Percentiles rank a stretch among this genome's conserved stretches.
Conservation (phyloP, 768 basidiomycete genomes). For the Naganishia vaughanmartiniae region DNA sequence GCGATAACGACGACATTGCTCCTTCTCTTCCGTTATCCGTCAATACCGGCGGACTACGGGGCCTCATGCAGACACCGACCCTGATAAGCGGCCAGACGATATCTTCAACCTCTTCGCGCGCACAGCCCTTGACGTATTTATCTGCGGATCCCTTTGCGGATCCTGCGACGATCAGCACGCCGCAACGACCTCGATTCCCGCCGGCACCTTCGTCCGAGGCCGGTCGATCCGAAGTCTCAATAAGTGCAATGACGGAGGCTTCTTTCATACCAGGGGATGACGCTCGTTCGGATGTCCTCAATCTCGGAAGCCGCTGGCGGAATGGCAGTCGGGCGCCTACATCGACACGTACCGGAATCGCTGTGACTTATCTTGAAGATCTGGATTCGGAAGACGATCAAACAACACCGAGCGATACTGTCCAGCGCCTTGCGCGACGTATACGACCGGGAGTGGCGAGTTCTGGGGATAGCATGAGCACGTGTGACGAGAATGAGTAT, state of each 20-base stretch:
- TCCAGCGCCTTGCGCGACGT: not conserved
- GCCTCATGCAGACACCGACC: not conserved
- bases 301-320: slow-evolving; percentile 9
- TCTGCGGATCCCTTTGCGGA: slow-evolving; percentile 16
- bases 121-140: not conserved
- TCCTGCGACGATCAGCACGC: not conserved
- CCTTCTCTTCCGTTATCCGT: slow-evolving; percentile 8
- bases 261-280: slow-evolving; percentile 19
- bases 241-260: slow-evolving; percentile 1
- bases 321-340: not conserved
- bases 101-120: not conserved
- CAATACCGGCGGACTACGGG: not conserved
- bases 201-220: not conserved
- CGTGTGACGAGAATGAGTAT: slow-evolving; percentile 18
- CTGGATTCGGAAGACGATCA: slow-evolving; percentile 12
- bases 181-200: not conserved
- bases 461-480: slow-evolving; percentile 1
- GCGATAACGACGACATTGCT: slow-evolving; percentile 1
- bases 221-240: slow-evolving; percentile 10
- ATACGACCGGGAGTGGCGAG: not conserved
- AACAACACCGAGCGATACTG: not conserved
- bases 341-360: not conserved
- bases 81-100: not conserved
- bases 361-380: slow-evolving; percentile 5
- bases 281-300: slow-evolving; percentile 5